A percentile compares a stretch with the other conserved stretches of the same genome.
Conservation (phyloP, 2,329 filamentous ascomycete genomes). For the Plenodomus lindquistii region DNA sequence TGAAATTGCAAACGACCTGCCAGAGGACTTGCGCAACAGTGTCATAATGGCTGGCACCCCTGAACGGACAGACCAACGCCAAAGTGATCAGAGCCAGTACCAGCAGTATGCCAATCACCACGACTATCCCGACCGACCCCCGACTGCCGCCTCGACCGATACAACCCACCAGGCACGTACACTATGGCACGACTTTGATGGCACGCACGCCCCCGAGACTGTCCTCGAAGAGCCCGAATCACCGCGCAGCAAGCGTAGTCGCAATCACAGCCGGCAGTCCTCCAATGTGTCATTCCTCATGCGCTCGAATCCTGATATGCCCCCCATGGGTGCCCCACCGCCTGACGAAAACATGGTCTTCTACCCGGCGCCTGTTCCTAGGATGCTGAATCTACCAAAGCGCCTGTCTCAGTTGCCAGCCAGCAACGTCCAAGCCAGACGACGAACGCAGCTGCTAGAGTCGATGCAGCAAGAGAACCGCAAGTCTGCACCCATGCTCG, state of each 20-base stretch:
- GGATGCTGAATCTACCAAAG: constrained; percentile 89
- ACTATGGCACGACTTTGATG: constrained; percentile 81
- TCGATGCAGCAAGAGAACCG: constrained; percentile 61
- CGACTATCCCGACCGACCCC: constrained; percentile 50
- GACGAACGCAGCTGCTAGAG: constrained; percentile 73
- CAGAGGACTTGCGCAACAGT: constrained; percentile 34
- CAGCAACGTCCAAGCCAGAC: constrained; percentile 65
- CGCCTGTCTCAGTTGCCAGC: constrained; percentile 77
- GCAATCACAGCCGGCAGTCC: constrained; percentile 27
- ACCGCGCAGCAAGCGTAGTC: constrained; percentile 18
- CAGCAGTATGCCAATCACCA: constrained; percentile 17
- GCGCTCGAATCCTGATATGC: constrained; percentile 43
- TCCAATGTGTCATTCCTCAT: constrained; percentile 46
- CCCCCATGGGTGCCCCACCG: constrained; percentile 47
- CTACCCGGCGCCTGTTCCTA: constrained; percentile 92
- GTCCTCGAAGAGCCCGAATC: constrained; percentile 35
- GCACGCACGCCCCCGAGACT: constrained; percentile 69
- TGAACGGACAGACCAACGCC: constrained; percentile 10
- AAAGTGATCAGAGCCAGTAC: constrained; percentile 5
- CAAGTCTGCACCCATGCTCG: constrained; percentile 51
- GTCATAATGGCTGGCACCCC: constrained; percentile 12
- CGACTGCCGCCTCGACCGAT: constrained; percentile 60
- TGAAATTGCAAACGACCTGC: constrained; percentile 40
- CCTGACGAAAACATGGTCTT: constrained; percentile 84
- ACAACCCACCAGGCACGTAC: constrained; percentile 68